Evolutionary conservation across 192 early-diverging fungal species (phyloP).

Genomic region (Rhizophagus clarus): DNA sequence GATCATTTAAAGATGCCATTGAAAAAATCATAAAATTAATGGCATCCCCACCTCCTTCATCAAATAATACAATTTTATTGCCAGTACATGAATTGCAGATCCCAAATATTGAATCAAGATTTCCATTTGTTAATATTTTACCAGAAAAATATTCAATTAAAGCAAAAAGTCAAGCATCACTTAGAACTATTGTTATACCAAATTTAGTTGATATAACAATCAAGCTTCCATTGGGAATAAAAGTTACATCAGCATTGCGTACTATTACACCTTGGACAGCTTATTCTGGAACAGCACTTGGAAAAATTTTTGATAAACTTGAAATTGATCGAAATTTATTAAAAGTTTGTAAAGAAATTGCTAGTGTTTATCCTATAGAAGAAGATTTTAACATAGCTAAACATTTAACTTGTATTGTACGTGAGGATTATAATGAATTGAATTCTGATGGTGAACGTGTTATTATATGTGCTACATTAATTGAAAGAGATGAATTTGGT

Average conservation of each 20-base stretch:
- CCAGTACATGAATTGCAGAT: slow-evolving; percentile 66
- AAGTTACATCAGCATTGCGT: slow-evolving; percentile 64
- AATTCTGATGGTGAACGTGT: slow-evolving; percentile 45
- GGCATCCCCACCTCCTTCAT: slow-evolving; percentile 7
- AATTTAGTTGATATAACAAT: slow-evolving; percentile 43
- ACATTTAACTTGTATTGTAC: slow-evolving; percentile 59
- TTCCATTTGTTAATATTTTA: slow-evolving; percentile 47
- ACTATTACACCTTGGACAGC: slow-evolving; percentile 68
- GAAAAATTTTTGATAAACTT: slow-evolving; percentile 48
- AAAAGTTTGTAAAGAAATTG: slow-evolving; percentile 55
- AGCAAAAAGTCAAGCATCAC: slow-evolving; percentile 59
- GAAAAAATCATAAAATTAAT: slow-evolving; percentile 40
- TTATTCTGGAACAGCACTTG: slow-evolving; percentile 58
- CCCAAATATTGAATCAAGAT: slow-evolving; percentile 54
- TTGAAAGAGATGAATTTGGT: slow-evolving; percentile 46
- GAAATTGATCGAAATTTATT: slow-evolving; percentile 41
- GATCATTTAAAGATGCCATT: slow-evolving; percentile 46
- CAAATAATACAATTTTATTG: slow-evolving; percentile 45
- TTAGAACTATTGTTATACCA: slow-evolving; percentile 56
- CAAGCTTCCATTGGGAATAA: slow-evolving; percentile 66
- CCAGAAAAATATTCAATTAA: slow-evolving; percentile 37
- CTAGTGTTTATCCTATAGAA: slow-evolving; percentile 51
- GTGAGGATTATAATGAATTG: slow-evolving; percentile 51
- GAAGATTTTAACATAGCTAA: slow-evolving; percentile 63
- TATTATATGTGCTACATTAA: slow-evolving; percentile 60